Percentiles rank a stretch among this genome's conserved stretches.
Conservation (phyloP, 805 yeast species). For the Phaffomyces thermotolerans region DNA sequence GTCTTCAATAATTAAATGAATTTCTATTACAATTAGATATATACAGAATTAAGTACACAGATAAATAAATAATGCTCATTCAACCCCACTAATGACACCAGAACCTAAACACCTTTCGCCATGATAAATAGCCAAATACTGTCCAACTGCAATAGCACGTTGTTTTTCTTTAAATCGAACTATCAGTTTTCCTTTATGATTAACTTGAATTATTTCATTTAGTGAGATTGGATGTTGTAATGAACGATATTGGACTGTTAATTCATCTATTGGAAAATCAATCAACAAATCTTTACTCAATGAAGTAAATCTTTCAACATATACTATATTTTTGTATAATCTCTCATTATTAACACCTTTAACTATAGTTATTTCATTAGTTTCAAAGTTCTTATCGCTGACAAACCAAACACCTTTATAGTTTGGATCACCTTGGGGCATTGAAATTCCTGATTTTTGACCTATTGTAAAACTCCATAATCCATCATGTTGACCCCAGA, state of each 20-base stretch:
- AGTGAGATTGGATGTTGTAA: conserved; percentile 52
- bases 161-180: conserved; percentile 39
- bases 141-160: conserved; percentile 88
- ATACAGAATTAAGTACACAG: too few species aligned
- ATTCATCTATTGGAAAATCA: conserved; percentile 11
- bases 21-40: too few species aligned
- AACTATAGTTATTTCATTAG: conserved; percentile 76
- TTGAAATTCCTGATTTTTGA: conserved; percentile 60
- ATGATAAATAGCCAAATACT: conserved; percentile 66
- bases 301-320: conserved; percentile 31
- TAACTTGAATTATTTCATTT: conserved; percentile 11
- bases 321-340: conserved; percentile 40
- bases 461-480: conserved; percentile 96
- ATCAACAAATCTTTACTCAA: conserved; percentile 7
- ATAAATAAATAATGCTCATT: neutral
- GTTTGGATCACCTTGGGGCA: conserved; percentile 84
- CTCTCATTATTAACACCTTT: conserved; percentile 55
- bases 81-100: conserved; percentile 32
- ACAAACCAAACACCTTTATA: conserved; percentile 84
- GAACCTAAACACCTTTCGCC: conserved; percentile 64
- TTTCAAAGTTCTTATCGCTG: conserved; percentile 53
- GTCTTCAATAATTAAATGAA: too few species aligned
- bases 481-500: conserved; percentile 81
- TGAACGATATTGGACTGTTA: conserved; percentile 65
- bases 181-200: conserved; percentile 13